Conservation (phyloP, 2,329 filamentous ascomycete species). For the Clarireedia paspali region DNA sequence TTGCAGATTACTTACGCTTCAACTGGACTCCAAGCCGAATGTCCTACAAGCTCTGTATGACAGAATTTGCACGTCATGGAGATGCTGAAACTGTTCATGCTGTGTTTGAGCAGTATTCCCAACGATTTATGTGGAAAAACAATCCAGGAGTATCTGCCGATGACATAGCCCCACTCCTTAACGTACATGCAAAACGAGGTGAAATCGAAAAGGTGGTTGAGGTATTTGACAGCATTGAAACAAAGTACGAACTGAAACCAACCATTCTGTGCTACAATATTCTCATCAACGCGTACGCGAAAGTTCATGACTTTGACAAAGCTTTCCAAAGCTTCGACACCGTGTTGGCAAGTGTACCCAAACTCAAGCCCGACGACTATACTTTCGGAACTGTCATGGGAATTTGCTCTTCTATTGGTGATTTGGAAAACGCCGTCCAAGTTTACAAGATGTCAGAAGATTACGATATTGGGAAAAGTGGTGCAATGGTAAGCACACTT, state of each 20-base stretch:
- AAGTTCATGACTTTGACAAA: constrained; percentile 57
- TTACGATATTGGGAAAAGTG: constrained; percentile 41
- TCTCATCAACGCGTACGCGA: constrained; percentile 62
- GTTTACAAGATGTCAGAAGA: constrained; percentile 56
- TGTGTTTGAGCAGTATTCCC: constrained; percentile 35
- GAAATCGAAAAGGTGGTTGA: constrained; percentile 51
- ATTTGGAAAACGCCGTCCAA: constrained; percentile 60
- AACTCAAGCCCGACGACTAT: constrained; percentile 47
- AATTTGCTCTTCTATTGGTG: constrained; percentile 62
- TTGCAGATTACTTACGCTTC: constrained; percentile 31
- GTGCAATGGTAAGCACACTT: constrained; percentile 54
- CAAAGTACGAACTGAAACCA: constrained; percentile 48
- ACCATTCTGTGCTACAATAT: constrained; percentile 65
- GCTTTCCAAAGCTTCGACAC: constrained; percentile 57
- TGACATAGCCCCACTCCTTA: constrained; percentile 50
- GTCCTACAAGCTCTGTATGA: constrained; percentile 30
- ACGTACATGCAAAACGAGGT: constrained; percentile 62
- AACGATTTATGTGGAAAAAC: constrained; percentile 10
- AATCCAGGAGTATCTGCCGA: constrained; percentile 12
- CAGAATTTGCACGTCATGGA: constrained; percentile 37
- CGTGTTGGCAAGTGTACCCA: constrained; percentile 38
- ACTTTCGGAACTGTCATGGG: constrained; percentile 70
- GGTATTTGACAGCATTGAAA: constrained; percentile 55
- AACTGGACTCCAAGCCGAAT: constrained; percentile 22
- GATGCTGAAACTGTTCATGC: constrained; percentile 36